Base-by-base conservation (phyloP, 225 moss, liverwort and hornwort genomes). In the Anthoceros angustus region DNA sequence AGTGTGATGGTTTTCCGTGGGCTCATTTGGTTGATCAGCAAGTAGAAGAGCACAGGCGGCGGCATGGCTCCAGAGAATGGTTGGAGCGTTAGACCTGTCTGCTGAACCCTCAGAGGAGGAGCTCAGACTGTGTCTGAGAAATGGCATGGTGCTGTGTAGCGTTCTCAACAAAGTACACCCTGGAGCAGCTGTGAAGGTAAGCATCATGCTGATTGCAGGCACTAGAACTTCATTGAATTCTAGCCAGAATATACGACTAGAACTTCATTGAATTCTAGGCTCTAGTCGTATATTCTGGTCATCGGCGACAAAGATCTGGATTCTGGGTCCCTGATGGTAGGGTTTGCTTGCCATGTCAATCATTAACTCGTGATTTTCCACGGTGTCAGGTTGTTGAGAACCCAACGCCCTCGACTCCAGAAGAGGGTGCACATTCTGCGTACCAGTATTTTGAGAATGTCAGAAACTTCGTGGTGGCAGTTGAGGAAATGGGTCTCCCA, bases 391-490 rank as follows among this genome's bases (percentile, higher is more conserved):
- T 84, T 67, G 78, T 84, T 61, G 72, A 78, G 21, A 78, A 66
- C 26, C 64, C 78, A 40, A 62, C 66, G 23, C 62, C 74, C 64
- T 70, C 83, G 64, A 75, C 67, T 46, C 77, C 75, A 12, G 74
- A 69, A 12, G 81, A 84, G 43, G 76, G 80, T 67, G 78, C 81
- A 21, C 78, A 76, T 63, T 84, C 74, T 69, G 70, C 76, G 8
- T 72, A 68, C 42, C 84, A 81, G 66, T 81, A 78, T 55, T 78
- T 81, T 63, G 81, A 84, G 74, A 84, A 84, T 42, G 76, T 84
- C 25, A 76, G 81, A 48, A 84, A 84, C 21, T 84, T 84, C 71
- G 43, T 84, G 68, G 67, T 81, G 65, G 81, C 81, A 61, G 76
- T 81, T 66, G 78, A 84, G 39, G 78, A 75, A 46, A 72, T 84